phyloP scores from a whole-genome alignment of 2,329 filamentous ascomycete genomes.

The Hypoxylon sp. region DNA sequence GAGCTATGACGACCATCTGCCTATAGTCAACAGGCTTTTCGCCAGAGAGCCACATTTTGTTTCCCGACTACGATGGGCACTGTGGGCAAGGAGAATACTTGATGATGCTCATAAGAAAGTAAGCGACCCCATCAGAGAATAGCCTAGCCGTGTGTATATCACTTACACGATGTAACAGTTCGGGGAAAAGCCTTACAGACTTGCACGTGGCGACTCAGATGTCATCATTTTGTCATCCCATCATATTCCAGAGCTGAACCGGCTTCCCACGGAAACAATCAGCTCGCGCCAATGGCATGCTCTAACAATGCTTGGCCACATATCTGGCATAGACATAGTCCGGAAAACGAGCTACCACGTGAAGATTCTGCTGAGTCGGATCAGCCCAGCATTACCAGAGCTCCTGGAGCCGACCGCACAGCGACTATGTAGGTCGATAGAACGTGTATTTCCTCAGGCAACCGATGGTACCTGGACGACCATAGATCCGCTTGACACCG shows the following conservation, averaged over 20 bases:
- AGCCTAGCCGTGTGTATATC: no score
- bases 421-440: neutral
- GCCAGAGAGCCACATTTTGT: no score
- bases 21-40: no score
- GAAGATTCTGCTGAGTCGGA: neutral
- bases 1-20: no score
- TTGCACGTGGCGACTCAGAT: constrained; percentile 13
- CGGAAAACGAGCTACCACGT: constrained; percentile 13
- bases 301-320: constrained; percentile 2
- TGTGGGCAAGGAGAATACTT: no score
- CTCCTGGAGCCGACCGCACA: neutral
- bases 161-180: no score
- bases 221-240: constrained; percentile 8
- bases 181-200: constrained; percentile 4
- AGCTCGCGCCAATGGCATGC: constrained; percentile 9
- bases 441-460: neutral
- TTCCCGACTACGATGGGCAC: no score
- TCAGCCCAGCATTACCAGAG: constrained; percentile 9
- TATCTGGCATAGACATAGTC: constrained; percentile 8
- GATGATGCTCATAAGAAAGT: no score
- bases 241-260: constrained; percentile 19
- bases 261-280: neutral
- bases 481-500: constrained; percentile 1
- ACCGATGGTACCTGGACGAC: neutral
- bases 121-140: no score